A percentile compares a stretch with the other conserved stretches of the same genome.
Evolutionary conservation across 805 yeast species (phyloP).

Genomic region (Isabelozyma rhagii): DNA sequence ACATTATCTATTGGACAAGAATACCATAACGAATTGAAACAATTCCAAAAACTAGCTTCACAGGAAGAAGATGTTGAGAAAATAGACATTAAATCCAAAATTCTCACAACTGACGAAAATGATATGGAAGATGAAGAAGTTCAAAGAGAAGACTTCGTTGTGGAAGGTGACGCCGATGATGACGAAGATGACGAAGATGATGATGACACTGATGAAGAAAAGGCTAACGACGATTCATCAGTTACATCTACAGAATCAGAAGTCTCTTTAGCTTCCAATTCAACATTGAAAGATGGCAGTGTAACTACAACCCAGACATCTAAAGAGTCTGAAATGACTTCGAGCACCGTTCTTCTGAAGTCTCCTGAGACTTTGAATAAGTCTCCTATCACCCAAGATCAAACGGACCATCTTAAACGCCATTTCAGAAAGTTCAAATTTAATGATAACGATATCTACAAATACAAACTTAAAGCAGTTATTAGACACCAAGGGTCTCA

Average conservation of each 20-base stretch:
- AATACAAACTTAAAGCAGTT: slow-evolving; percentile 64
- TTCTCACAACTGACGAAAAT: slow-evolving; percentile 24
- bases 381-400: slow-evolving; percentile 37
- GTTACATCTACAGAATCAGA: slow-evolving; percentile 15
- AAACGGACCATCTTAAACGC: slow-evolving; percentile 29
- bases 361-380: slow-evolving; percentile 28
- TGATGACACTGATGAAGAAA: slow-evolving; percentile 19
- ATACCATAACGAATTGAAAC: slow-evolving; percentile 32
- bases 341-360: slow-evolving; percentile 2
- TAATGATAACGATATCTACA: slow-evolving; percentile 39
- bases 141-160: slow-evolving; percentile 39
- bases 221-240: slow-evolving; percentile 13
- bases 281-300: slow-evolving; percentile 5
- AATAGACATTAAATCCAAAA: slow-evolving; percentile 14
- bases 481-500: slow-evolving; percentile 89
- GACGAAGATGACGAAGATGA: slow-evolving; percentile 17
- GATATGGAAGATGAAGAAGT: slow-evolving; percentile 31
- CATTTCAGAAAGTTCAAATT: slow-evolving; percentile 37
- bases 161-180: slow-evolving; percentile 27
- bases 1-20: slow-evolving; percentile 47
- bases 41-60: slow-evolving; percentile 25
- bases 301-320: slow-evolving; percentile 7
- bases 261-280: slow-evolving; percentile 4
- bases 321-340: slow-evolving; percentile 1
- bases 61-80: slow-evolving; percentile 11